A percentile compares a stretch with the other conserved stretches of the same genome.
These are phyloP conservation scores for Aspergillus fumigatiaffinis DNA, from an alignment of 2,329 filamentous ascomycete genomes.

Conservation along the genomic window DNA sequence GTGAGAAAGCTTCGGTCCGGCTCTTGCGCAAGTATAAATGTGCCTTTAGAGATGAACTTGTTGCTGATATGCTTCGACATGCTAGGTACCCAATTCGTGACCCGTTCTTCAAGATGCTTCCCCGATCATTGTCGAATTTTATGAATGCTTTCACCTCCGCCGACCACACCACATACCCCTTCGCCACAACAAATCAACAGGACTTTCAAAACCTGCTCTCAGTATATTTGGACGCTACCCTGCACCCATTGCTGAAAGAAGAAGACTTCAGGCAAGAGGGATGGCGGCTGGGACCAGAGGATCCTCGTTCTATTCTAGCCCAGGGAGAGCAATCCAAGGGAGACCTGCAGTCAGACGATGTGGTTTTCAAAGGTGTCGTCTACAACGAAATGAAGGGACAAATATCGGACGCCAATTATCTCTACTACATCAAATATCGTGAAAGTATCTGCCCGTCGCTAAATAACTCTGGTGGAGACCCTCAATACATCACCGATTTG, in stretches of 20 bases:
- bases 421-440: conserved; percentile 93
- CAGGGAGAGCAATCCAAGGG: conserved; percentile 46
- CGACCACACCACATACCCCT: conserved; percentile 96
- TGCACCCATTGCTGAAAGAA: conserved; percentile 83
- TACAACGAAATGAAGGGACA: conserved; percentile 99
- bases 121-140: conserved; percentile 95
- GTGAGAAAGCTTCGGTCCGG: conserved; percentile 46
- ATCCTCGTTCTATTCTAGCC: conserved; percentile 59
- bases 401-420: conserved; percentile 94
- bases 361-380: conserved; percentile 93
- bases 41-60: neutral
- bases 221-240: conserved; percentile 91
- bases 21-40: neutral
- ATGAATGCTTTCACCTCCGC: conserved; percentile 99
- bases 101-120: conserved; percentile 99
- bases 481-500: conserved; percentile 90
- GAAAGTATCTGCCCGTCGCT: conserved; percentile 91
- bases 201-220: conserved; percentile 96
- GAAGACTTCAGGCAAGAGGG: conserved; percentile 95
- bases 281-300: conserved; percentile 92
- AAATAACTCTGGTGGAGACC: conserved; percentile 95
- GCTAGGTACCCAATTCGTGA: conserved; percentile 90
- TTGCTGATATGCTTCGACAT: conserved; percentile 8
- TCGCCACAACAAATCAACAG: conserved; percentile 91
- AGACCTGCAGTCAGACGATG: conserved; percentile 58